These are phyloP conservation scores for Leptographium lundbergii DNA, from an alignment of 2,329 filamentous ascomycete species.

Conservation along the genomic window DNA sequence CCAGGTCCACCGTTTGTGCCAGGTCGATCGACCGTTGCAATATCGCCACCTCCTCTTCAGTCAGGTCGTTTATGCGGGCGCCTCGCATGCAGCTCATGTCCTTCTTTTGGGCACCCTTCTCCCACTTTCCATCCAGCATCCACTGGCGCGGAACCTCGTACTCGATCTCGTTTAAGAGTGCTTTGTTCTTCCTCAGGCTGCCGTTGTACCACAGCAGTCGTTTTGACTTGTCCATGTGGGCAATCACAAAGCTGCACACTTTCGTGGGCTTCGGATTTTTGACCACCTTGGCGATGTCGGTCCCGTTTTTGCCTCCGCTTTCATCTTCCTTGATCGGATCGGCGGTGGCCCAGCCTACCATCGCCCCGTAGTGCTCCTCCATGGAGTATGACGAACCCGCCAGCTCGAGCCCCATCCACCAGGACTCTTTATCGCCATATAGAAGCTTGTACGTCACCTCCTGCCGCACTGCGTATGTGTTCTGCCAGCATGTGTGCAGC, in stretches of 20 bases:
- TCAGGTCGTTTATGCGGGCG: background rate
- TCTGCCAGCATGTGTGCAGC: constrained; percentile 6
- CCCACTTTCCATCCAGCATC: constrained; percentile 1
- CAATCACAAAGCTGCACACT: constrained; percentile 3
- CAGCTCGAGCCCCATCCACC: constrained; percentile 4
- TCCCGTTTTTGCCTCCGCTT: background rate
- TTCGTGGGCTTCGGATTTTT: background rate
- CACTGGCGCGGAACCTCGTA: constrained; percentile 1
- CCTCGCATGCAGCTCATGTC: constrained; percentile 4
- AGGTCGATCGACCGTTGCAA: constrained; percentile 1
- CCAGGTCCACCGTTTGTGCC: background rate
- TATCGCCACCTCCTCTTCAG: background rate
- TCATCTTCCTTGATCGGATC: background rate
- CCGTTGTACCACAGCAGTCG: constrained; percentile 3
- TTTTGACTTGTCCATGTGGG: background rate
- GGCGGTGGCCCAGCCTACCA: background rate
- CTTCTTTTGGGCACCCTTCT: background rate
- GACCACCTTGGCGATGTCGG: background rate
- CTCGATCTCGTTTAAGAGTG: background rate
- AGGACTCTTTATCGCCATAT: constrained; percentile 6
- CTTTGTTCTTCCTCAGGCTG: constrained; percentile 4
- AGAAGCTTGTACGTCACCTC: constrained; percentile 1
- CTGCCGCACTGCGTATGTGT: constrained; percentile 1
- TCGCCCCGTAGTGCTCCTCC: constrained; percentile 2
- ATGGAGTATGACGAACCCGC: background rate